Evolutionary conservation across 345 rosid genomes (phyloP), one percentile per base, ranked within the genome.

Genomic region (Salix purpurea): DNA sequence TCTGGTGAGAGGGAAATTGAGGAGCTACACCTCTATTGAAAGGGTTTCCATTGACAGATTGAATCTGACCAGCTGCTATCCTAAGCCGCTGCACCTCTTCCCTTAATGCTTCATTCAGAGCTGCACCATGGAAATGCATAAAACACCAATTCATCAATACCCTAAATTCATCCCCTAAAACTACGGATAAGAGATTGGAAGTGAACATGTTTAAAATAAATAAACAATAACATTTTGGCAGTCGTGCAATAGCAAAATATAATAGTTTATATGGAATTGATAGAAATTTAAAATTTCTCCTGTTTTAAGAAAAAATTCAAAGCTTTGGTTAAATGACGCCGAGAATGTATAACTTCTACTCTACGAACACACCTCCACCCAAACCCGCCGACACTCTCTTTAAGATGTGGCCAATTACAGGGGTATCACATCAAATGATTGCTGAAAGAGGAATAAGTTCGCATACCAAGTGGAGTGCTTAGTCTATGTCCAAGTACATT

Each of bases 51-150:
- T 88, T 89, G 48, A 80, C 87, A 18, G 86, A 83, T 46, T 94
- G 89, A 65, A 87, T 77, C 82, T 93, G 96, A 37, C 92, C 88
- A 0, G 97, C 90, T 21, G 92, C 88, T 77, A 89, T 88, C 83
- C 90, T 95, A 65, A 95, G 97, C 83, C 99, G 89, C 79, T 90
- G 91, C 75, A 93, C 97, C 87, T 95, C 99, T 40, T 89, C 97
- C 77, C 88, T 87, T 79, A 92, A 76, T 9, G 89, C 85, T 77
- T 95, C 97, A 64, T 92, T 89, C 68, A 95, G 85, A 71, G 99
- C 99, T 95, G 89, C 85, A 50, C 37, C 73, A 21, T 54, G 65
- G 30, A 34, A 61, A 42, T 50, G 12, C 23, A 58, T 24, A 58
- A 58, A n/a, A 58, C 6, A 58, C 5, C 26, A 58, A 9, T 58